Evolutionary conservation across 2,329 filamentous ascomycete genomes (phyloP).

Genomic region (Ascochyta fabae): DNA sequence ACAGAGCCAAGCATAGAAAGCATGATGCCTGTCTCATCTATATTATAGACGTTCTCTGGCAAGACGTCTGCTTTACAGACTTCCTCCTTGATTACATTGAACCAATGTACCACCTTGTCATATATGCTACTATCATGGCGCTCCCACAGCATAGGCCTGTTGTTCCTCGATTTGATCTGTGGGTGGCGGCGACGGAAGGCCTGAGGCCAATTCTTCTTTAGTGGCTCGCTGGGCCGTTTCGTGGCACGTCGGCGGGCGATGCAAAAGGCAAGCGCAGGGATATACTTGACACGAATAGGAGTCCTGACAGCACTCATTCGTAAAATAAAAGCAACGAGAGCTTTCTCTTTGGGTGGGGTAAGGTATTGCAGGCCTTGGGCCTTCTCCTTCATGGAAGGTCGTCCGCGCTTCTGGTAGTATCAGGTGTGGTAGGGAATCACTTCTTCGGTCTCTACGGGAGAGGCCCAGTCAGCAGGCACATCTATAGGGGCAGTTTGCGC

Average conservation of each 20-base stretch:
- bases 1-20: slow-evolving; percentile 18
- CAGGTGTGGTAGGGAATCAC: not conserved
- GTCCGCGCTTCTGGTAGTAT: slow-evolving; percentile 13
- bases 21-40: not conserved
- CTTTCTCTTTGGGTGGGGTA: slow-evolving; percentile 34
- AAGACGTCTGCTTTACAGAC: not conserved
- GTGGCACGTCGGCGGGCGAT: not conserved
- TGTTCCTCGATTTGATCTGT: not conserved
- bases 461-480: too few species aligned
- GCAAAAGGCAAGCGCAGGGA: slow-evolving; percentile 24
- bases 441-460: too few species aligned
- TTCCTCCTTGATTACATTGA: not conserved
- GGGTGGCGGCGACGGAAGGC: not conserved
- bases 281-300: slow-evolving; percentile 25
- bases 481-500: too few species aligned
- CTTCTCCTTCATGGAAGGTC: slow-evolving; percentile 35
- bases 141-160: not conserved
- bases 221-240: too few species aligned
- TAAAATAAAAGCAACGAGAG: slow-evolving; percentile 26
- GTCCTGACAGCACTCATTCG: slow-evolving; percentile 23
- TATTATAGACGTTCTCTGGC: not conserved
- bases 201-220: not conserved
- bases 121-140: not conserved
- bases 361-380: slow-evolving; percentile 40
- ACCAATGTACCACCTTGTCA: not conserved